Evolutionary conservation across 306 rosid genomes (phyloP).

Genomic region (Quillaja saponaria): DNA sequence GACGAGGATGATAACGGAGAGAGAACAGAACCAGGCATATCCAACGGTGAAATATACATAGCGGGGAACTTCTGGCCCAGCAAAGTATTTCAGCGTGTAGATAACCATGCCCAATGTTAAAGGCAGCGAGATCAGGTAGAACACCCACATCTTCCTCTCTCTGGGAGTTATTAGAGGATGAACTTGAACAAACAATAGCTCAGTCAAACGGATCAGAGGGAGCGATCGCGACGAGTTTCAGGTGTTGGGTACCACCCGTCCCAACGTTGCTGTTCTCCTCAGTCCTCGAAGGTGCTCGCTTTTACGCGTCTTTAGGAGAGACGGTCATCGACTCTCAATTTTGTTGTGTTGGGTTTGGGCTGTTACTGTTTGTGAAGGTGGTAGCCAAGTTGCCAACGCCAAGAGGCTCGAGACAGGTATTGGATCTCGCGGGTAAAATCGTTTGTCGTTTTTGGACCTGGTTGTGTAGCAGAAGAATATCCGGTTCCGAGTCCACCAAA

Average conservation of each 20-base stretch:
- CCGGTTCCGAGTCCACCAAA: no score
- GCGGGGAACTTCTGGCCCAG: constrained; percentile 85
- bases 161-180: no score
- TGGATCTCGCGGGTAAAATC: not conserved
- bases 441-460: no score
- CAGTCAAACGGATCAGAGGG: constrained; percentile 29
- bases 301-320: no score
- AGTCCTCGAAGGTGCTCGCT: constrained; percentile 11
- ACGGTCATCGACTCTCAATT: no score
- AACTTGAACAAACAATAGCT: no score
- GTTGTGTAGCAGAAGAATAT: no score
- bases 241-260: not conserved
- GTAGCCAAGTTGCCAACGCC: not conserved
- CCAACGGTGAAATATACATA: constrained; percentile 90
- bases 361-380: not conserved
- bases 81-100: constrained; percentile 73
- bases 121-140: constrained; percentile 90
- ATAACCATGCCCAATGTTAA: constrained; percentile 83
- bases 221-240: constrained; percentile 25
- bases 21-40: constrained; percentile 91
- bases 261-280: constrained; percentile 10
- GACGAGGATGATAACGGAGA: constrained; percentile 93
- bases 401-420: not conserved
- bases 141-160: constrained; percentile 76
- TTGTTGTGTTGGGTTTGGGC: not conserved